A percentile compares a stretch with the other conserved stretches of the same genome.
Conservation (phyloP, 108 stramenopile genomes). For the Cyclostephanos invisitatus region DNA sequence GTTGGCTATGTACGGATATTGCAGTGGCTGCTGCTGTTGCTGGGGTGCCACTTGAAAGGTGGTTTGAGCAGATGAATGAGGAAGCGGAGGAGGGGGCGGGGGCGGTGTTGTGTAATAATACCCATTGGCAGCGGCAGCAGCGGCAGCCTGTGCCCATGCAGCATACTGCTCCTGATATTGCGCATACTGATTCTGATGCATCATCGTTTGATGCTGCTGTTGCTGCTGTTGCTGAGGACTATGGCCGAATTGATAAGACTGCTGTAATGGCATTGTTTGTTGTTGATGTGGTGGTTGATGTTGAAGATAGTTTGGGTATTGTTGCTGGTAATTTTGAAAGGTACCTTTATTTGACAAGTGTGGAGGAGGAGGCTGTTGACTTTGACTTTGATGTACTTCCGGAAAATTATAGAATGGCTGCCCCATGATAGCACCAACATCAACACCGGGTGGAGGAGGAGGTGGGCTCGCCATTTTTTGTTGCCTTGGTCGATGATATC, state of each 20-base stretch:
- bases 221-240: slow-evolving; percentile 41
- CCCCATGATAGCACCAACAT: background rate
- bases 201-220: background rate
- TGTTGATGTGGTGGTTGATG: slow-evolving; percentile 33
- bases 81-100: slow-evolving; percentile 33
- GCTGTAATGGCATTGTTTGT: slow-evolving; percentile 35
- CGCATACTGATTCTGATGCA: slow-evolving; percentile 27
- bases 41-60: background rate
- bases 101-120: slow-evolving; percentile 43
- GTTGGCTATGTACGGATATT: slow-evolving; percentile 23
- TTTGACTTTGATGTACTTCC: slow-evolving; percentile 13
- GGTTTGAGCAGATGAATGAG: slow-evolving; percentile 2
- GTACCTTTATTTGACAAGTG: slow-evolving; percentile 7
- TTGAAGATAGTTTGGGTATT: slow-evolving; percentile 24
- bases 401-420: slow-evolving; percentile 16
- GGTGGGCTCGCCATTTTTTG: background rate
- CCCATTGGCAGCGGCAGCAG: slow-evolving; percentile 27
- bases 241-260: slow-evolving; percentile 30
- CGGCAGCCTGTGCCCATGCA: slow-evolving; percentile 43
- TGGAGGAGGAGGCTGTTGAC: slow-evolving; percentile 29
- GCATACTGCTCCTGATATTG: slow-evolving; percentile 45
- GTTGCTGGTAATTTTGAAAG: slow-evolving; percentile 34
- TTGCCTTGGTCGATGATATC: slow-evolving; percentile 7
- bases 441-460: background rate
- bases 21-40: slow-evolving; percentile 28